Base-by-base conservation (phyloP, 2,329 filamentous ascomycete genomes). In the Alternaria conjuncta region DNA sequence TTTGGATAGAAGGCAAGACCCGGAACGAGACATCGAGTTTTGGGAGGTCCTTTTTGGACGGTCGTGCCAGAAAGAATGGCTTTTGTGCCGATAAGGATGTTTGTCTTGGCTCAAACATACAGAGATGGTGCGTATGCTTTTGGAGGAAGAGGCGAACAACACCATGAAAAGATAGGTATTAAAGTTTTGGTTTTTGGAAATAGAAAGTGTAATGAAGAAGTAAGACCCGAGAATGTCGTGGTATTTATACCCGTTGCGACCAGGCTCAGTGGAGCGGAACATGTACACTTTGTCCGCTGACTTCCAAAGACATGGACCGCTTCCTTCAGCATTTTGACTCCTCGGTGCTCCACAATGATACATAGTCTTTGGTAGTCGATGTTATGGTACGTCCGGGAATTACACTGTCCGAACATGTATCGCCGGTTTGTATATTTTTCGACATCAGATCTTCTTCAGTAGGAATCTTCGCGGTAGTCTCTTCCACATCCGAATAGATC, bases 221-320 rank as follows among this genome's bases (percentile, higher is more conserved):
- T 41, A 41, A 28, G 13, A 32, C 1, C 3, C 2, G 3, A n/a
- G 3, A 2, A 32, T 4, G 12, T 1, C 30, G 8, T n/a, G 8
- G 2, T 41, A 41, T 41, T 18, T 41, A 41, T 18, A 41, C n/a
- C 4, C 36, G 4, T 41, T 18, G 4, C 8, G 15, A 18, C 1
- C 36, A 11, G 15, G n/a, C 36, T 6, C 9, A 1, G 9, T 4
- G n/a, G 36, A 41, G 9, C n/a, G 9, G n/a, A 18, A 41, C 36
- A 41, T 41, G 36, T 1, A 3, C 1, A 11, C 5, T 6, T 11
- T 1, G 0, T 0, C 0, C 15, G 1, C 3, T 3, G n/a, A 3
- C 5, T 41, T 41, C 11, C 36, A 9, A 11, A 10, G 36, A 41
- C 8, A 41, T 41, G 7, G 5, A n/a, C 2, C 0, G 15, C 0